Base-by-base conservation (phyloP, 2,329 filamentous ascomycete species). In the Stenocarpella maydis region DNA sequence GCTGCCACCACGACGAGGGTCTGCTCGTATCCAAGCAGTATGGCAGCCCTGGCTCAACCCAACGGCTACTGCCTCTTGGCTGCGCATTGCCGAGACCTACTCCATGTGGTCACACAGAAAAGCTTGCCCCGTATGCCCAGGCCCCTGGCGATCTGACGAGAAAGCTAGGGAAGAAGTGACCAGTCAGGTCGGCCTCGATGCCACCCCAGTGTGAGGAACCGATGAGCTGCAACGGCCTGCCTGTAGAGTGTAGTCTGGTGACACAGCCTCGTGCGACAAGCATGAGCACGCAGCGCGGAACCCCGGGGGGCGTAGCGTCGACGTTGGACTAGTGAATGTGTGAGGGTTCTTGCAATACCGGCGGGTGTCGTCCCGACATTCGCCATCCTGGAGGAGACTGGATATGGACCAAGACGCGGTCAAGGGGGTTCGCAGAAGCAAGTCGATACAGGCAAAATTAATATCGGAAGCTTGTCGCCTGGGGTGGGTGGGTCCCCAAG, bases 111-210 rank as follows among this genome's bases (percentile, higher is more conserved):
- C 39, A 55, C 21, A 45, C 50, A 47, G 14, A 54, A 24, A 41
- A 37, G 6, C 34, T 26, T 10, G 28, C 39, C 21, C 24, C 50
- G 24, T 45, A 39, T 6, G n/a, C 37, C 49, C 45, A 17, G 37
- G 52, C 58, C 58, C 41, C 50, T 34, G 47, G 34, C 37, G 28
- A 66, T 53, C 50, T 39, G 24, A 17, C 19, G 19, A 31, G n/a
- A 66, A 66, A 26, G n/a, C 50, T 47, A 39, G 64, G 64, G 64
- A n/a, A 55, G 31, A 66, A 66, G 64, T 66, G 64, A 66, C 37
- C 41, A 63, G 43, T 63, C 50, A 66, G 34, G 64, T 66, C 50
- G 34, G 39, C 47, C 39, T 66, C 64, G 50, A 47, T 54, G 64
- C 47, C 50, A 53, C 58, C 58, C 58, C 58, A 43, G 58, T 63